Evolutionary conservation across 305 asterid species (phyloP), one percentile per base, ranked within the genome.

Genomic region (Rubia tinctorum): DNA sequence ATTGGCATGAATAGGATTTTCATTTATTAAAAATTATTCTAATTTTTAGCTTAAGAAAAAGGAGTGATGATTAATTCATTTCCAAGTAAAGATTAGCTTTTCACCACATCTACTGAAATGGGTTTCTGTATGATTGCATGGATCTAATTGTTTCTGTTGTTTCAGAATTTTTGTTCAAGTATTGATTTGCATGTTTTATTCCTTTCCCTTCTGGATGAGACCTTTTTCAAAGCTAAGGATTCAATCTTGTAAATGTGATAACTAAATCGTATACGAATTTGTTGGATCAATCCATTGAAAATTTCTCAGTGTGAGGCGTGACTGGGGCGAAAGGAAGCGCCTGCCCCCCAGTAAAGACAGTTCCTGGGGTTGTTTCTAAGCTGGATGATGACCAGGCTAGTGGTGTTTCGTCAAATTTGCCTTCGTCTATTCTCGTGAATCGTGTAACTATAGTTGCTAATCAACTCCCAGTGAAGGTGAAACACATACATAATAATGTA

Each of bases 241-340:
- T 23, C 51, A 47, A 71, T 74, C 18, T 43, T 66, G 64, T 53
- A 71, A 79, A 81, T 81, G 81, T 84, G 88, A 79, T 84, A 80
- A 81, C 88, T 75, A 81, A 77, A 76, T 84, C 88, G 22, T 85
- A 84, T 79, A n/a, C n/a, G n/a, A n/a, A n/a, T n/a, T n/a, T n/a
- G n/a, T n/a, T n/a, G n/a, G n/a, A n/a, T n/a, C 88, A 81, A 63
- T 85, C 85, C 47, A 77, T 84, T 45, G 88, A 86, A 75, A 81
- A 84, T 81, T 84, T 84, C 70, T 86, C 88, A 1, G 88, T 13
- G 84, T n/a, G n/a, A 82, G 84, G 18, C 76, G 80, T 61, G 80
- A 76, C 42, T 65, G 75, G 27, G 71, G 75, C 0, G 88, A 84
- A 75, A 79, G 76, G 77, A 77, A 59, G 79, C 82, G 85, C 37